A percentile compares a stretch with the other conserved stretches of the same genome.
These are phyloP conservation scores for Chlorophyllum brunneum DNA, from an alignment of 768 basidiomycete species.

Conservation along the genomic window DNA sequence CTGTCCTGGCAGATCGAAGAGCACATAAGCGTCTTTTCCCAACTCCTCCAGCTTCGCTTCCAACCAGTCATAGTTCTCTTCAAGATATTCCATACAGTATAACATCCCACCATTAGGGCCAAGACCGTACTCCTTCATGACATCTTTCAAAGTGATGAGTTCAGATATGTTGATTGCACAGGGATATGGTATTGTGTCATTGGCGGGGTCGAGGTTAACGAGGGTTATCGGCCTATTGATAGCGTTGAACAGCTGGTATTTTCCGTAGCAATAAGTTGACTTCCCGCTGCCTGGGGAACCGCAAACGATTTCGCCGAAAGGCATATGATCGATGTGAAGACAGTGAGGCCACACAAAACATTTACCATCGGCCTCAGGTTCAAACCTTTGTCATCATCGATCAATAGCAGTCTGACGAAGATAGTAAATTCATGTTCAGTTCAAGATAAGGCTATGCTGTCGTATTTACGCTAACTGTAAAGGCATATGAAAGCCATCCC, in stretches of 20 bases:
- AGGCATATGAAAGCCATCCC: too few species aligned
- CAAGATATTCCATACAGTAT: constrained; percentile 95
- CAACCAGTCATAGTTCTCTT: constrained; percentile 91
- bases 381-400: not conserved
- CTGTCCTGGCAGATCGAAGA: constrained; percentile 97
- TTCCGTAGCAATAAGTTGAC: constrained; percentile 85
- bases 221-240: constrained; percentile 82
- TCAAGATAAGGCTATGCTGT: too few species aligned
- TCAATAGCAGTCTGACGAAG: not conserved
- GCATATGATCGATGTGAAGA: constrained; percentile 42
- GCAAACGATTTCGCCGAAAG: constrained; percentile 85
- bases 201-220: constrained; percentile 96
- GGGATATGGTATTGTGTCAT: constrained; percentile 85
- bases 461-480: too few species aligned
- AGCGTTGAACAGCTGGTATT: constrained; percentile 85
- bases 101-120: constrained; percentile 97
- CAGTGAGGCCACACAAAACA: not conserved
- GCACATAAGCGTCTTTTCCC: constrained; percentile 74
- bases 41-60: constrained; percentile 62
- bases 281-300: constrained; percentile 86
- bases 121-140: constrained; percentile 77
- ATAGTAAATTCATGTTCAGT: too few species aligned
- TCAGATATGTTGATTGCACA: constrained; percentile 83
- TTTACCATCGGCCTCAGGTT: constrained; percentile 8
- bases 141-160: constrained; percentile 83